Conservation (phyloP, 228 moss, liverwort and hornwort species). For the Sphagnum fallax region DNA sequence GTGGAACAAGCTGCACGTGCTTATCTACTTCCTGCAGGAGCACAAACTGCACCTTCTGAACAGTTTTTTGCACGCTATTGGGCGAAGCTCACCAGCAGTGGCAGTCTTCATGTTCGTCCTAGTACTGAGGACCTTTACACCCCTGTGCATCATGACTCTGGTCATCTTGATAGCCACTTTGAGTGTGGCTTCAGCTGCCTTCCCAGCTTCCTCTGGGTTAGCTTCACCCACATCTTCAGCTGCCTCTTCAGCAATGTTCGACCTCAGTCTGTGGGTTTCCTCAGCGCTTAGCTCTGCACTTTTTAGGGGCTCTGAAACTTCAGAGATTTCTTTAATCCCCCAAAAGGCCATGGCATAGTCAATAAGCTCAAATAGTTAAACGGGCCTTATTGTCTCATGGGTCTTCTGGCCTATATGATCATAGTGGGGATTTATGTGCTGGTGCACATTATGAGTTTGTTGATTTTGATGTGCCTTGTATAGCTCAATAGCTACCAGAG, state of each 20-base stretch:
- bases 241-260: constrained; percentile 32
- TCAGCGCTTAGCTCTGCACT: constrained; percentile 5
- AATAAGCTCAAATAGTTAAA: too few species aligned
- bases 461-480: too few species aligned
- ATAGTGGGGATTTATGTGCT: too few species aligned
- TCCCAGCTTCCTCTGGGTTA: constrained; percentile 34
- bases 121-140: constrained; percentile 8
- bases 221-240: constrained; percentile 31
- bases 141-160: neutral
- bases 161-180: neutral
- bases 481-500: too few species aligned
- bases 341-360: too few species aligned
- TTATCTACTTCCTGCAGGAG: neutral
- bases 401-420: too few species aligned
- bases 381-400: too few species aligned
- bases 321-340: too few species aligned
- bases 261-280: constrained; percentile 15
- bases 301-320: too few species aligned
- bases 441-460: too few species aligned
- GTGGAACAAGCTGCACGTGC: neutral
- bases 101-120: constrained; percentile 3
- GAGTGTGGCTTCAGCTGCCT: constrained; percentile 28
- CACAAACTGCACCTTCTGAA: neutral
- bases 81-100: constrained; percentile 21
- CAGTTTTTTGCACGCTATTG: constrained; percentile 10